These are phyloP conservation scores for Saprolegnia diclina DNA, from an alignment of 352 stramenopile species.

Conservation along the genomic window DNA sequence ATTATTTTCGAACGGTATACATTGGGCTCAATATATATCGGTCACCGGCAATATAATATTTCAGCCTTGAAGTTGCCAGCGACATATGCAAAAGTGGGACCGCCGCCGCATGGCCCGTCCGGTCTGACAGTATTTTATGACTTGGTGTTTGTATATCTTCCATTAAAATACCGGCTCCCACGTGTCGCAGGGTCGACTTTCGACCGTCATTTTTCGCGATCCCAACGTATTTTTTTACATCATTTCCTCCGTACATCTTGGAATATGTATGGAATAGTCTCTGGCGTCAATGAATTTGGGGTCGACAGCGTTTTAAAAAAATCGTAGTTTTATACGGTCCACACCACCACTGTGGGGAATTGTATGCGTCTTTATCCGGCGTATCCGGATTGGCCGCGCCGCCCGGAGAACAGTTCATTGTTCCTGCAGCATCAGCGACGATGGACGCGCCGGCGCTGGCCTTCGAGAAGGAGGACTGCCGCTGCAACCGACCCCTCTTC, in stretches of 20 bases:
- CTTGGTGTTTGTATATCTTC: neutral
- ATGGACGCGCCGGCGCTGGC: neutral
- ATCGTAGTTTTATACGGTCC: neutral
- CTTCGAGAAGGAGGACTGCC: slow-evolving; percentile 20
- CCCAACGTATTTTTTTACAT: neutral
- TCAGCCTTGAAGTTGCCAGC: neutral
- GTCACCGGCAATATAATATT: neutral
- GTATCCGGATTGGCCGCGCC: neutral
- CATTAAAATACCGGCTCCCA: neutral
- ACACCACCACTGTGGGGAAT: neutral
- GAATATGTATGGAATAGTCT: neutral
- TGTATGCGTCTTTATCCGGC: neutral
- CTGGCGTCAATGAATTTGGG: neutral
- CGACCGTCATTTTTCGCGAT: neutral
- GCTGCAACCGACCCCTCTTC: slow-evolving; percentile 16
- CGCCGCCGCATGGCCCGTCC: neutral
- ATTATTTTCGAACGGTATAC: neutral
- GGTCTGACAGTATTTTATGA: neutral
- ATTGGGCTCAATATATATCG: neutral
- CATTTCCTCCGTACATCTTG: neutral
- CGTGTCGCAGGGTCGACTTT: neutral
- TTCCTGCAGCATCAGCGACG: neutral
- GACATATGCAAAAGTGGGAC: neutral
- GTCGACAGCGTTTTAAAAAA: neutral
- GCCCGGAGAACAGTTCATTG: neutral